Conservation (phyloP, 164 flowering plant genomes). For the Aristolochia californica region DNA sequence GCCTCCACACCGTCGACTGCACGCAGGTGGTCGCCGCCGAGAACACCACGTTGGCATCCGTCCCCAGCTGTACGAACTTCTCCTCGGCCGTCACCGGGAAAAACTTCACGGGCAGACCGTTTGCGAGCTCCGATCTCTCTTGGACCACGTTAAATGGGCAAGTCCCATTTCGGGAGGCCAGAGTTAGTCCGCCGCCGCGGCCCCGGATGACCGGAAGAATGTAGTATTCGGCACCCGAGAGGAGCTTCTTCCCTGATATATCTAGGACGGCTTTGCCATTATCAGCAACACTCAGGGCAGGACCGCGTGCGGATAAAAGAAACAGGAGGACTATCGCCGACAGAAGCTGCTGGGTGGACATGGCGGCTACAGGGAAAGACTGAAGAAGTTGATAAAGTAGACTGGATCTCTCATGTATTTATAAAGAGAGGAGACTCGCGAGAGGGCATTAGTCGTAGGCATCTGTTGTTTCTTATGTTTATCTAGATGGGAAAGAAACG, state of each 20-base stretch:
- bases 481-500: too few relatives aligned
- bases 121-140: slow-evolving; percentile 2
- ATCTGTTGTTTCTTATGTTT: too few relatives aligned
- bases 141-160: slow-evolving; percentile 18
- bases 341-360: neutral
- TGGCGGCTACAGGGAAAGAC: too few relatives aligned
- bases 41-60: slow-evolving; percentile 21
- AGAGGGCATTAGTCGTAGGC: too few relatives aligned
- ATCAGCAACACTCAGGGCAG: neutral
- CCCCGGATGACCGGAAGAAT: slow-evolving; percentile 15
- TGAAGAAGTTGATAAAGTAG: too few relatives aligned
- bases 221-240: slow-evolving; percentile 14
- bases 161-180: slow-evolving; percentile 3
- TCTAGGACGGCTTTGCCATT: slow-evolving; percentile 10
- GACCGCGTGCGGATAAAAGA: neutral
- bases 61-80: slow-evolving; percentile 5
- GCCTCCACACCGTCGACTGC: slow-evolving; percentile 22
- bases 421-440: too few relatives aligned
- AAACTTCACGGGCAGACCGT: slow-evolving; percentile 15
- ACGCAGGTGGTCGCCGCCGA: slow-evolving; percentile 12
- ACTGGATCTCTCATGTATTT: too few relatives aligned
- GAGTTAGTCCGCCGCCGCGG: slow-evolving; percentile 18
- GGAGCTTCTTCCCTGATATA: slow-evolving; percentile 12
- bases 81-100: slow-evolving; percentile 10
- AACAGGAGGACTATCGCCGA: neutral